These are phyloP conservation scores for Haberlea rhodopensis DNA, from an alignment of 257 asterid species.

Conservation along the genomic window DNA sequence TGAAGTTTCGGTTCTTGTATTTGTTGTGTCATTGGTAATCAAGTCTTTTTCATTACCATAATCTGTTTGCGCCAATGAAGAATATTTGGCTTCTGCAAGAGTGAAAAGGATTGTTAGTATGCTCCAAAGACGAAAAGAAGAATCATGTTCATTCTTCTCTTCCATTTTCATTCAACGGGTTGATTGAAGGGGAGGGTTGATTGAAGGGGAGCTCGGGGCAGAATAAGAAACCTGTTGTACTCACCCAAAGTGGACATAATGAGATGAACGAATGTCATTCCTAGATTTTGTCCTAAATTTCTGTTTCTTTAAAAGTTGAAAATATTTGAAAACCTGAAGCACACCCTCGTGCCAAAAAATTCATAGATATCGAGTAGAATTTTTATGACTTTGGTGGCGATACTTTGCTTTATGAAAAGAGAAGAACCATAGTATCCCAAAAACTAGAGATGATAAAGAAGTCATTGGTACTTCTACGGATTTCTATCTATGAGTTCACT, in stretches of 20 bases:
- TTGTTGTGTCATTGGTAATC: conserved; percentile 38
- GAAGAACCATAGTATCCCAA: neutral
- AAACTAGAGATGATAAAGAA: neutral
- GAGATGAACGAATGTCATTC: neutral
- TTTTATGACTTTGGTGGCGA: neutral
- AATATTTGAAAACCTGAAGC: no score
- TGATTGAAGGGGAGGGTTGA: no score
- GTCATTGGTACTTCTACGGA: neutral
- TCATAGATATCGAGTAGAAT: neutral
- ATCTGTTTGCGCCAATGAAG: conserved; percentile 54
- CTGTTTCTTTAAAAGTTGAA: neutral
- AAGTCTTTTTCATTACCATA: conserved; percentile 38
- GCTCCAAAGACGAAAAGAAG: conserved; percentile 7
- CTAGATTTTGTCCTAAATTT: neutral
- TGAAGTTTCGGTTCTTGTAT: conserved; percentile 33
- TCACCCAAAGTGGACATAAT: neutral
- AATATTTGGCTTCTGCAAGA: conserved; percentile 61
- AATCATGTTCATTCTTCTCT: neutral
- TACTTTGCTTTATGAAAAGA: neutral
- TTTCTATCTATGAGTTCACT: neutral
- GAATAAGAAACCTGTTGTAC: neutral
- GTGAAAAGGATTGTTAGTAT: conserved; percentile 27
- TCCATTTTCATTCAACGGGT: neutral
- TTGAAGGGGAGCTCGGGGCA: neutral
- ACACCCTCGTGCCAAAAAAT: neutral